Percentiles rank a stretch among this genome's conserved stretches.
Evolutionary conservation across 176 grass and related monocot genomes (phyloP).

Genomic region (Pontederia crassipes): DNA sequence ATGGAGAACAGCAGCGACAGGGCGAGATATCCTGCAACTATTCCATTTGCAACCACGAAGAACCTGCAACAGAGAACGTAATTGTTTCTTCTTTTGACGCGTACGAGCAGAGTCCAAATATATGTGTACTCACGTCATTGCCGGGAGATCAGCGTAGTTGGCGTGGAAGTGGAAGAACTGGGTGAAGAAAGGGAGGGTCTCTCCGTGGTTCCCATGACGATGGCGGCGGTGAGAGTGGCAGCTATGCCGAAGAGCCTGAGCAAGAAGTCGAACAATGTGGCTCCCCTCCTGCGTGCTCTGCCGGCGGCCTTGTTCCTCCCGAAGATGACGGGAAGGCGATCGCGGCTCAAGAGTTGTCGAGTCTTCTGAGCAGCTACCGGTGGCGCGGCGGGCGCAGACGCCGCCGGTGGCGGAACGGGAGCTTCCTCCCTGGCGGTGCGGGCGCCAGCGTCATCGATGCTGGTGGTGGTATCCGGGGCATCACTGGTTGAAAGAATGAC

Average conservation of each 20-base stretch:
- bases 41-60: conserved; percentile 46
- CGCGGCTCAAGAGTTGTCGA: background rate
- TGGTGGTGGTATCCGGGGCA: conserved; percentile 26
- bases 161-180: conserved; percentile 72
- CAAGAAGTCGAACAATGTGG: conserved; percentile 57
- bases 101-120: too few species aligned
- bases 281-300: conserved; percentile 22
- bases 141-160: conserved; percentile 66
- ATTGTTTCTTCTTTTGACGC: too few species aligned
- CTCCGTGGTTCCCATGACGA: conserved; percentile 59
- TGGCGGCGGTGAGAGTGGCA: conserved; percentile 52
- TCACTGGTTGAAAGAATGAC: conserved; percentile 20
- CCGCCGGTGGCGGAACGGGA: background rate
- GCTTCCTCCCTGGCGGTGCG: background rate
- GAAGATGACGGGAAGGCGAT: conserved; percentile 7
- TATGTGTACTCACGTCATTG: conserved; percentile 31
- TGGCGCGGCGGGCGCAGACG: too few species aligned
- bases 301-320: conserved; percentile 25
- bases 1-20: conserved; percentile 71
- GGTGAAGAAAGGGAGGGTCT: conserved; percentile 72
- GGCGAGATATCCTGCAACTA: conserved; percentile 61
- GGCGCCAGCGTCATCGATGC: conserved; percentile 21
- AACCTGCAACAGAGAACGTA: conserved; percentile 37
- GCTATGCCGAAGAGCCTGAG: conserved; percentile 50
- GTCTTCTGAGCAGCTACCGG: background rate